Base-by-base conservation (phyloP, 2,329 filamentous ascomycete species). In the Cladosporium sp. region DNA sequence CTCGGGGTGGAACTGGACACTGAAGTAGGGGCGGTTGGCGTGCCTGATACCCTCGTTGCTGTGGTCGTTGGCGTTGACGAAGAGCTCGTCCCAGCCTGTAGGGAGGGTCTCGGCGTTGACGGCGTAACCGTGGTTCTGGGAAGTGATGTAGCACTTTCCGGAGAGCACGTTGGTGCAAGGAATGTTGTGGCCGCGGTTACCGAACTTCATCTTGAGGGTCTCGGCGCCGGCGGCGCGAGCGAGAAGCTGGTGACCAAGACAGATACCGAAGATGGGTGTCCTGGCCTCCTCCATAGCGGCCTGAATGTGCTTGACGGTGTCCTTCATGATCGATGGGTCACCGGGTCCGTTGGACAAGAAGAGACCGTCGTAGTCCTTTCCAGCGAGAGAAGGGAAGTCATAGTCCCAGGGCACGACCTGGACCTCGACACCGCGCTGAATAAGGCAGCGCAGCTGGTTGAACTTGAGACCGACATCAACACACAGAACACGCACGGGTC, bases 1-100 rank as follows among this genome's bases (percentile, higher is more conserved):
- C 80, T 99, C 95, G 0, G 95, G 95, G 77, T 99, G 95, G 82
- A 99, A 99, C 78, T 99, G 95, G n/a, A 98, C 95, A 84, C 93
- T 97, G 85, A 99, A 99, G 82, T 94, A 96, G 61, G 95, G 95
- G 75, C 89, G 91, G 78, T 83, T 87, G 59, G 86, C 82, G 78
- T 98, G 93, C 80, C 93, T 90, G 76, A 99, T 97, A 81, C 95
- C 95, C 83, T 99, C 95, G 80, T 99, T 99, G 81, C 92, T 97
- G 73, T 92, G 92, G 74, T 99, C 95, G 79, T 99, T 99, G 80
- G 95, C 94, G 76, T 99, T 99, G 75, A 98, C 91, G 72, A 98
- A 99, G 11, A 98, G 87, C 81, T 98, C 95, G 73, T 90, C 87
- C 95, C 95, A 99, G 68, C 89, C 91, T 15, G 86, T 77, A 11